phyloP scores from a whole-genome alignment of 2,329 filamentous ascomycete genomes.

The Pseudogymnoascus sp. region DNA sequence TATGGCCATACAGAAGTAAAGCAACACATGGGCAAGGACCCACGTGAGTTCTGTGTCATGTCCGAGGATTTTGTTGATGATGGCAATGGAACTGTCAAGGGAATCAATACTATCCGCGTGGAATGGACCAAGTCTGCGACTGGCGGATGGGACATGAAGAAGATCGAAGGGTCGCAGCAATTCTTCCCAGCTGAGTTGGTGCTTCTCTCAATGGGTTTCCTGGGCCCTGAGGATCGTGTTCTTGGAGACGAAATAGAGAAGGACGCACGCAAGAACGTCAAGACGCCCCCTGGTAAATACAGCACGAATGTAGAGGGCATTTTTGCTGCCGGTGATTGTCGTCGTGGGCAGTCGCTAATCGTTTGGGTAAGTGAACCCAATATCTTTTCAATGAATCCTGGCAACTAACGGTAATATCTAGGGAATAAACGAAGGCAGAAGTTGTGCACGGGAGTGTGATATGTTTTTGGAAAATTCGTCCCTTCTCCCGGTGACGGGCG shows the following conservation, averaged over 20 bases:
- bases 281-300: constrained; percentile 84
- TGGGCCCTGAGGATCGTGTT: constrained; percentile 84
- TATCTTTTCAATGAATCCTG: neutral
- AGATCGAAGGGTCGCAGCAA: constrained; percentile 84
- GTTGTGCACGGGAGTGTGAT: constrained; percentile 88
- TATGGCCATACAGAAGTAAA: constrained; percentile 95
- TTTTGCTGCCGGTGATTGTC: constrained; percentile 92
- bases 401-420: constrained; percentile 40
- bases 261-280: constrained; percentile 90
- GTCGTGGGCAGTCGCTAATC: constrained; percentile 89
- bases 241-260: constrained; percentile 85
- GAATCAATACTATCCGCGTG: constrained; percentile 91
- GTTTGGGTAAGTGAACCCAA: constrained; percentile 61
- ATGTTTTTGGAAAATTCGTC: constrained; percentile 75
- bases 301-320: constrained; percentile 81
- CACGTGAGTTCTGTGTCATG: constrained; percentile 97
- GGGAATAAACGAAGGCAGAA: constrained; percentile 96
- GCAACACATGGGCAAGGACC: constrained; percentile 92
- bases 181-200: constrained; percentile 96
- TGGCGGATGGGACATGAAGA: constrained; percentile 98
- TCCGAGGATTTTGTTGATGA: constrained; percentile 94
- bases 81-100: constrained; percentile 79
- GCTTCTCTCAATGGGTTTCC: constrained; percentile 93
- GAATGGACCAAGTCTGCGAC: constrained; percentile 89
- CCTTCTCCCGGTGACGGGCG: constrained; percentile 80